Percentiles rank a stretch among this genome's conserved stretches.
phyloP scores from a whole-genome alignment of 1,284 basidiomycete species.

The Anthracocystis walkeri region DNA sequence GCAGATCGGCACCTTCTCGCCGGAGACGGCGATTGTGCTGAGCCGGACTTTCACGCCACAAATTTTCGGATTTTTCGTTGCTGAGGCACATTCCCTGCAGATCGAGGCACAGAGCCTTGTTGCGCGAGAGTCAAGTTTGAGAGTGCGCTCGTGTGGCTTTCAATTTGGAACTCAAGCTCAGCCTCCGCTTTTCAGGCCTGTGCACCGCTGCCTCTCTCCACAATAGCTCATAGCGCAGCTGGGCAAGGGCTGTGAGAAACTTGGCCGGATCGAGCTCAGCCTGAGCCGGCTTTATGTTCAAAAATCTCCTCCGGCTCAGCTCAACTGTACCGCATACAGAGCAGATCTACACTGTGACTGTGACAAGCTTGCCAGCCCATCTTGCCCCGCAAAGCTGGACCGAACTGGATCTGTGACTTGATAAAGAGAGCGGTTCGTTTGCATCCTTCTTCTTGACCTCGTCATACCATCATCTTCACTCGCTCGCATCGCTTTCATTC shows the following conservation, averaged over 20 bases:
- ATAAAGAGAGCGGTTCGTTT: neutral
- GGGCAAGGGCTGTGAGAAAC: neutral
- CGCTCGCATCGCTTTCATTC: neutral
- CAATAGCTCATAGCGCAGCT: neutral
- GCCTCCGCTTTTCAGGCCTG: neutral
- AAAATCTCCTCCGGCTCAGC: neutral
- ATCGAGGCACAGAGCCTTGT: neutral
- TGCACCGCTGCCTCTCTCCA: neutral
- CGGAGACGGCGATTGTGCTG: conserved; percentile 15
- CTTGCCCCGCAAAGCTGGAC: conserved; percentile 8
- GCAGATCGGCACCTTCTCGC: conserved; percentile 1
- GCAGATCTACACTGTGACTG: too few relatives aligned
- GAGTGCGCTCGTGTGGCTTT: neutral
- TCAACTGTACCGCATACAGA: neutral
- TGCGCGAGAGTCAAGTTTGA: too few relatives aligned
- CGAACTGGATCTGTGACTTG: neutral
- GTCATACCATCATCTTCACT: neutral
- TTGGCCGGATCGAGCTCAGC: conserved; percentile 16
- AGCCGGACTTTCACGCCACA: conserved; percentile 20
- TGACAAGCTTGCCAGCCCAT: too few relatives aligned
- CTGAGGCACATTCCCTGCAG: conserved; percentile 1
- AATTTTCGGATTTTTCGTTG: neutral
- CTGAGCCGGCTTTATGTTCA: conserved; percentile 4
- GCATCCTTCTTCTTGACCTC: conserved; percentile 2
- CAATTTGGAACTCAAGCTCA: neutral